Conservation (phyloP, 768 basidiomycete genomes). For the Leccinum fibrillosum region DNA sequence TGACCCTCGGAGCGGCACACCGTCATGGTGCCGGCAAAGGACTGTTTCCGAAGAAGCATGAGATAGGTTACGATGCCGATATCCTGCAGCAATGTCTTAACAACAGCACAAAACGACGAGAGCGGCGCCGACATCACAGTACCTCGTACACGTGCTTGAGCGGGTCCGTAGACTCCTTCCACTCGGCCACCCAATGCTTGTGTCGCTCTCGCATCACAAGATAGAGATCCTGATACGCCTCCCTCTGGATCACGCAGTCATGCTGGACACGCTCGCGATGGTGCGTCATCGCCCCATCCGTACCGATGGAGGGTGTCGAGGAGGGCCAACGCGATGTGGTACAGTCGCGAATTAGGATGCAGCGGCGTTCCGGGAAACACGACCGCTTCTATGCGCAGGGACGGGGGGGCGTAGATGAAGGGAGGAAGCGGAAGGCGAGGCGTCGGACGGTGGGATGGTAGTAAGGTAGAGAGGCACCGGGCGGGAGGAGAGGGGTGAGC, state of each 20-base stretch:
- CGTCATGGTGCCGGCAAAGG: constrained; percentile 36
- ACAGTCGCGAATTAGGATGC: constrained; percentile 61
- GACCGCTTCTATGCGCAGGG: constrained; percentile 21
- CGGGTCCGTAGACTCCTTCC: constrained; percentile 84
- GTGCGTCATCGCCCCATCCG: constrained; percentile 75
- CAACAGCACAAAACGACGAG: neutral
- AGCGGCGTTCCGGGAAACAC: constrained; percentile 42
- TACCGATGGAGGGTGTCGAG: constrained; percentile 85
- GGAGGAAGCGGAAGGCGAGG: constrained; percentile 74
- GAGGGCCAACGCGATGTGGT: constrained; percentile 76
- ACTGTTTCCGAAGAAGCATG: constrained; percentile 86
- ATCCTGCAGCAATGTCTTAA: constrained; percentile 49
- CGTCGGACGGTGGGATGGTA: constrained; percentile 85
- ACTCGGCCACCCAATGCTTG: constrained; percentile 67
- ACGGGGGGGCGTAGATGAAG: constrained; percentile 21
- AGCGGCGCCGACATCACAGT: neutral
- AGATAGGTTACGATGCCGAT: constrained; percentile 93
- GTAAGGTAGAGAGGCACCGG: constrained; percentile 62
- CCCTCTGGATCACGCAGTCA: constrained; percentile 75
- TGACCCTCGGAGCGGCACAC: neutral
- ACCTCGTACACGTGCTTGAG: constrained; percentile 90
- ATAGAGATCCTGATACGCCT: constrained; percentile 88
- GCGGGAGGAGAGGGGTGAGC: constrained; percentile 54
- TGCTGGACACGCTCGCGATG: constrained; percentile 87
- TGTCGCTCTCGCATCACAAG: constrained; percentile 82